Evolutionary conservation across 306 rosid species (phyloP), one percentile per base, ranked within the genome.

Genomic region (Corylus heterophylla): DNA sequence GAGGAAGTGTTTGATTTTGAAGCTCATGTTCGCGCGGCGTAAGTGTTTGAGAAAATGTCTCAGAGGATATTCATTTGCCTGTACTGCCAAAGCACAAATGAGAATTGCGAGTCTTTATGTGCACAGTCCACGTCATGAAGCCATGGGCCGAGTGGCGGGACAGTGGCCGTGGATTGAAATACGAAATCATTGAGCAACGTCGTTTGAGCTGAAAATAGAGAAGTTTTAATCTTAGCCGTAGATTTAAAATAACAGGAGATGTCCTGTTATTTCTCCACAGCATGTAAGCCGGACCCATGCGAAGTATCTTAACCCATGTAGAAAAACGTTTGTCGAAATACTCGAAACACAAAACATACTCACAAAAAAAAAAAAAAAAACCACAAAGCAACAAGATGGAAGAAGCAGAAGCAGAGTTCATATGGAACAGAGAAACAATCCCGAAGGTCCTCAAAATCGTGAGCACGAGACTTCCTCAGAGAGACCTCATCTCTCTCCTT

Each of bases 401-500:
- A 51, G 82, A 74, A 78, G 20, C 27, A 56, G 62, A 66, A 64
- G 45, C 14, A 56, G 87, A 81, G 48, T 56, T 48, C 2, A 52
- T 66, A 35, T 93, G 97, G 98, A 84, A 78, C 87, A 89, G 90
- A 82, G 94, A 91, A 73, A 89, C 91, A 20, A 83, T 89, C 7
- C 93, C 98, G 0, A 84, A 81, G 79, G 94, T 93, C 20, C 67
- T 91, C 35, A 83, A 78, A 64, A 76, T 93, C 4, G 97, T 93
- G 2, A 86, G 89, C 73, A 62, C 90, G 12, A 87, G 86, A 45
- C 79, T 86, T 11, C 67, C 89, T 17, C 94, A 88, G 79, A 81
- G 80, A 10, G 89, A 93, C 78, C 89, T 93, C 10, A 68, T 82
- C 79, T 86, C 92, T 69, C 87, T 91, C 67, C 83, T 93, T 47